phyloP scores from a whole-genome alignment of 1,139 yeast species.

The Nakaseomyces glabratus region DNA sequence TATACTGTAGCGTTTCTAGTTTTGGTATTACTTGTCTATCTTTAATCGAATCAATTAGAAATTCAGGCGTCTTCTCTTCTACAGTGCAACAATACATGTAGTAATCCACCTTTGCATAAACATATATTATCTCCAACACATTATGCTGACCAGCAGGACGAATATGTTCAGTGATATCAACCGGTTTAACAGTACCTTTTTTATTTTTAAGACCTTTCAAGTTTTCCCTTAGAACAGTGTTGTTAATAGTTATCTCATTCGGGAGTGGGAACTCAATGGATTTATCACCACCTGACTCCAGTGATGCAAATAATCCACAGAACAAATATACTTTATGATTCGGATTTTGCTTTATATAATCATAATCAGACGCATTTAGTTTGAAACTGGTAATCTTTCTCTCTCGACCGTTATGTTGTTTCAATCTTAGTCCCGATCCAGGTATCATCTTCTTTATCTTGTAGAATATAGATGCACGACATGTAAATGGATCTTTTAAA shows the following conservation, averaged over 20 bases:
- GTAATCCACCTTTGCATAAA: constrained; percentile 41
- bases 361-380: constrained; percentile 28
- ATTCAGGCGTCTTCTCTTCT: constrained; percentile 38
- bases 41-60: constrained; percentile 30
- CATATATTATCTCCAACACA: constrained; percentile 43
- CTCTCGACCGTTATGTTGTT: constrained; percentile 35
- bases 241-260: constrained; percentile 46
- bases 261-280: constrained; percentile 39
- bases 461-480: constrained; percentile 45
- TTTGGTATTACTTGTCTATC: constrained; percentile 41
- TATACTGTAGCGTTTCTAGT: constrained; percentile 37
- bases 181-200: constrained; percentile 58
- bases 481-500: constrained; percentile 28
- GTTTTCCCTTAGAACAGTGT: constrained; percentile 37
- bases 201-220: constrained; percentile 52
- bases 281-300: constrained; percentile 7
- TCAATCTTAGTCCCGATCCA: constrained; percentile 37
- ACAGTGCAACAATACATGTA: constrained; percentile 47
- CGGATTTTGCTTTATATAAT: constrained; percentile 1
- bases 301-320: constrained; percentile 36
- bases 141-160: constrained; percentile 33
- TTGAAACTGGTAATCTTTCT: constrained; percentile 34
- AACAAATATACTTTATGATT: constrained; percentile 35
- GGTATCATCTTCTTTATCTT: constrained; percentile 37
- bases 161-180: constrained; percentile 46